Evolutionary conservation across 345 rosid genomes (phyloP), one percentile per base, ranked within the genome.

Genomic region (Populus ilicifolia): DNA sequence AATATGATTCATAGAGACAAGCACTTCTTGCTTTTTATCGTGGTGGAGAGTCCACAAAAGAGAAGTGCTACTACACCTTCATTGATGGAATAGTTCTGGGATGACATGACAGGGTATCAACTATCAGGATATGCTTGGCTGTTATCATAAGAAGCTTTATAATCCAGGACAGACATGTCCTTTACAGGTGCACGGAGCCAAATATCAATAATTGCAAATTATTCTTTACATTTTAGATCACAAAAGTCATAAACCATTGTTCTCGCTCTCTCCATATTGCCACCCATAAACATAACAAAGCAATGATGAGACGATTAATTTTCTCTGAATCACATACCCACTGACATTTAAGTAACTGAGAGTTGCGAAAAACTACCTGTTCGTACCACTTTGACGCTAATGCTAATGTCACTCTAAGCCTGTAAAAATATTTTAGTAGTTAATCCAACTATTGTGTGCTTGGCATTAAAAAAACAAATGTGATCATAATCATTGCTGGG

Each of bases 21-120:
- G 38, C 68, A 8, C 77, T 77, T 74, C 67, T 14, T 46, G 4
- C 20, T 46, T 81, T 81, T 80, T 35, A 70, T 79, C 72, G 75
- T 81, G 84, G 88, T 85, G 90, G 89, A 81, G 86, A 80, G 75
- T 29, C 87, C 91, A 87, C 78, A 82, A 74, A 78, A 75, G 74
- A 82, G 82, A 84, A 76, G 71, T 61, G 27, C 59, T 43, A 30
- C 67, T 76, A 48, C 81, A 82, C 76, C 80, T 64, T 64, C 65
- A 14, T 61, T 74, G 75, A 63, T 72, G 76, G 80, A 81, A 77
- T 81, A 73, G 74, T 78, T 78, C 78, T 63, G 29, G 21, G 52
- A 12, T 25, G 67, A 82, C 33, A 82, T 30, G 78, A 74, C 78
- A 50, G 25, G 67, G 77, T 27, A 78, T 75, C 70, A 75, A 78